These are phyloP conservation scores for Nicotiana obtusifolia DNA, from an alignment of 257 asterid species.

Conservation along the genomic window DNA sequence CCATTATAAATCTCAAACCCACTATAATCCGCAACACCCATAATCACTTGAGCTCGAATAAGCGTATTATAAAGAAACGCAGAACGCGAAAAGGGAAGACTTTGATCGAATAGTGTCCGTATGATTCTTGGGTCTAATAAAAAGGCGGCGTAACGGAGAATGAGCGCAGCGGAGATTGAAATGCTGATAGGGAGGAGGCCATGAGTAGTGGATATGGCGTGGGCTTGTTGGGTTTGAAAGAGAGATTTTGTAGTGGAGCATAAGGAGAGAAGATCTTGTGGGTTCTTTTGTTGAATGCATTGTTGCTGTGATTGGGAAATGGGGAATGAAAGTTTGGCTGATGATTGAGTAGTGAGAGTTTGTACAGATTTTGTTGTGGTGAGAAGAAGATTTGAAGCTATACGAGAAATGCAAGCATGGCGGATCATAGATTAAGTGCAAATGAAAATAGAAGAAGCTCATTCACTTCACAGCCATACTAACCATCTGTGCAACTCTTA, in stretches of 20 bases:
- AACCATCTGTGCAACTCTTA: too few species aligned
- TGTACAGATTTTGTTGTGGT: background rate
- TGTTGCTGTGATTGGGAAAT: background rate
- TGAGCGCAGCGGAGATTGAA: slow-evolving; percentile 56
- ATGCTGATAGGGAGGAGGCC: slow-evolving; percentile 58
- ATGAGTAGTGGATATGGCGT: slow-evolving; percentile 42
- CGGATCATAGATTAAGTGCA: slow-evolving; percentile 28
- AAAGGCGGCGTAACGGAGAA: slow-evolving; percentile 58
- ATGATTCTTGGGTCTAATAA: slow-evolving; percentile 21
- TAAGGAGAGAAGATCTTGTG: slow-evolving; percentile 32
- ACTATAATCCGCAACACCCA: slow-evolving; percentile 12
- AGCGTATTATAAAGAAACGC: slow-evolving; percentile 61
- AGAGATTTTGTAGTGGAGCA: slow-evolving; percentile 37
- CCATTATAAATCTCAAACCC: slow-evolving; percentile 43
- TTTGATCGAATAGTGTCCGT: slow-evolving; percentile 30
- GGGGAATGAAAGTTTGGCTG: slow-evolving; percentile 6
- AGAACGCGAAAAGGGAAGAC: slow-evolving; percentile 42
- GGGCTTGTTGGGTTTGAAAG: slow-evolving; percentile 48
- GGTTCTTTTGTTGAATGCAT: background rate
- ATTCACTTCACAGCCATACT: background rate
- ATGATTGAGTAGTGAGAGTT: slow-evolving; percentile 7
- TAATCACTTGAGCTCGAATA: slow-evolving; percentile 42
- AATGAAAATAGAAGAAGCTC: background rate
- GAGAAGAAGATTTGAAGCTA: background rate
- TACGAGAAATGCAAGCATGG: slow-evolving; percentile 20